phyloP scores from a whole-genome alignment of 495 filamentous ascomycete genomes.

The Platismatia glauca region DNA sequence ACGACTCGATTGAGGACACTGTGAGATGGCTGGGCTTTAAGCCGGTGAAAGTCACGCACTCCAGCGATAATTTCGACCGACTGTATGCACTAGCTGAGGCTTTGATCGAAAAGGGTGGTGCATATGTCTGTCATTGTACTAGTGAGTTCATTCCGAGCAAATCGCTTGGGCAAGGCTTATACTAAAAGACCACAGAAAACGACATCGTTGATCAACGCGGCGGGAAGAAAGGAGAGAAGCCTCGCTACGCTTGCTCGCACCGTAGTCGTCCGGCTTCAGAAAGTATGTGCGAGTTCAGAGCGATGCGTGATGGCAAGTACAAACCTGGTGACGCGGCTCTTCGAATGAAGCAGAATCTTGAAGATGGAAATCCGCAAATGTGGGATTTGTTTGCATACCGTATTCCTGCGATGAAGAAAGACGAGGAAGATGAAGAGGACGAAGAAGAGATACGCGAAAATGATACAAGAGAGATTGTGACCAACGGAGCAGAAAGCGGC shows the following conservation, averaged over 20 bases:
- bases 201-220: slow-evolving; percentile 83
- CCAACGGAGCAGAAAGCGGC: neutral
- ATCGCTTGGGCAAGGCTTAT: slow-evolving; percentile 4
- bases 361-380: slow-evolving; percentile 59
- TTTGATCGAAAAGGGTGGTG: slow-evolving; percentile 61
- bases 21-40: slow-evolving; percentile 77
- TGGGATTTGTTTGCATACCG: slow-evolving; percentile 69
- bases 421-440: slow-evolving; percentile 17
- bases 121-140: slow-evolving; percentile 70
- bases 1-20: slow-evolving; percentile 68
- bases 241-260: slow-evolving; percentile 70
- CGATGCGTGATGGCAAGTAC: slow-evolving; percentile 88
- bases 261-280: slow-evolving; percentile 64
- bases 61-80: slow-evolving; percentile 72
- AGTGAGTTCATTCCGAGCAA: slow-evolving; percentile 25
- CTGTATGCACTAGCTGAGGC: slow-evolving; percentile 86
- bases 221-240: slow-evolving; percentile 54
- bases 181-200: slow-evolving; percentile 34
- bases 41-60: slow-evolving; percentile 70
- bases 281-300: slow-evolving; percentile 73
- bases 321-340: slow-evolving; percentile 78
- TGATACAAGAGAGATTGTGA: neutral
- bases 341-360: slow-evolving; percentile 72
- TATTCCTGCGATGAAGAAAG: slow-evolving; percentile 41
- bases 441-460: slow-evolving; percentile 11